These are phyloP conservation scores for Cinnamomum chago DNA, from an alignment of 164 flowering plant genomes.

Conservation along the genomic window DNA sequence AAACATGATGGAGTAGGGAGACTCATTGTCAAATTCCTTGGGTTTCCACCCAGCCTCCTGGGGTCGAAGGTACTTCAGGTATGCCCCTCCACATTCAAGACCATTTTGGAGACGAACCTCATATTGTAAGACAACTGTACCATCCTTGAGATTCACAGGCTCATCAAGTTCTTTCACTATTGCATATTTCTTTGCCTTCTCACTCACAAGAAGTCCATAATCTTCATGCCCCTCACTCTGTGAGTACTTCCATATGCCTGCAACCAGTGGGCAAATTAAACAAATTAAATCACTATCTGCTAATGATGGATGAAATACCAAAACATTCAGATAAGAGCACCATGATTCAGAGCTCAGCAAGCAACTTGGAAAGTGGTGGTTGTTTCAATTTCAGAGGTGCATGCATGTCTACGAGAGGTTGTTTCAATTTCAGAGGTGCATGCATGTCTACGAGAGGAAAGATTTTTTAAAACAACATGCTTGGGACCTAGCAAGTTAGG, in stretches of 20 bases:
- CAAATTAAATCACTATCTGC: background rate
- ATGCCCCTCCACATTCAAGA: conserved; percentile 98
- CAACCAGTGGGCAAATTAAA: conserved; percentile 1
- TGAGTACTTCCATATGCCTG: conserved; percentile 92
- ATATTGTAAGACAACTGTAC: conserved; percentile 72
- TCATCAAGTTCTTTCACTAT: conserved; percentile 85
- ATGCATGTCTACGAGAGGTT: too few relatives aligned
- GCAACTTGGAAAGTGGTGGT: background rate
- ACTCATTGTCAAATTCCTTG: conserved; percentile 78
- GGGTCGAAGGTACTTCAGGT: conserved; percentile 89
- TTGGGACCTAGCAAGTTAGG: background rate
- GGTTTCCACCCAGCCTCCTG: conserved; percentile 94
- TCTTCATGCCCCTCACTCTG: conserved; percentile 99
- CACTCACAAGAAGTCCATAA: conserved; percentile 93
- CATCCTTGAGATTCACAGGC: conserved; percentile 61
- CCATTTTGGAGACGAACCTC: conserved; percentile 90
- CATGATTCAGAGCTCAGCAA: background rate
- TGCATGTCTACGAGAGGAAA: background rate
- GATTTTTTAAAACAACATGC: background rate
- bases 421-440: background rate
- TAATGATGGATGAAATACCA: background rate
- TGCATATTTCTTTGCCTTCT: conserved; percentile 87
- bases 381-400: background rate
- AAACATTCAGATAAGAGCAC: background rate
- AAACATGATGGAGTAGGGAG: conserved; percentile 96